Conservation (phyloP, 352 stramenopile species). For the Phytopythium cucurbitacearum region DNA sequence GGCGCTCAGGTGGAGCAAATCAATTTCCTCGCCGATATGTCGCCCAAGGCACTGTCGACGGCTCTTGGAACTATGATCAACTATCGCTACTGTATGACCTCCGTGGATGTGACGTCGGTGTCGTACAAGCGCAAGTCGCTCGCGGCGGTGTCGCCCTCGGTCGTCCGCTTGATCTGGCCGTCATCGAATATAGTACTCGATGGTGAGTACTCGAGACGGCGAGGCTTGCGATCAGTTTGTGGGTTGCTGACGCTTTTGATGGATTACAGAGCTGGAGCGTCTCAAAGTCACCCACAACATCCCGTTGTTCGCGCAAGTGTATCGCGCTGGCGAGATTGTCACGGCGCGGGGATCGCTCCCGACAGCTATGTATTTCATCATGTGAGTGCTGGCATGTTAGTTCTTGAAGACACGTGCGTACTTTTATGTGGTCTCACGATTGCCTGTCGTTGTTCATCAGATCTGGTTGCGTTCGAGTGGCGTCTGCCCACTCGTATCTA, state of each 20-base stretch:
- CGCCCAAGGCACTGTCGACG: constrained; percentile 30
- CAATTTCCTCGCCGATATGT: constrained; percentile 76
- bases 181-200: constrained; percentile 52
- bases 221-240: background rate
- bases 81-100: constrained; percentile 85
- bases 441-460: constrained; percentile 16
- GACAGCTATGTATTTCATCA: constrained; percentile 77
- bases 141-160: constrained; percentile 51
- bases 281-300: constrained; percentile 64
- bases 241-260: background rate
- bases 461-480: constrained; percentile 55
- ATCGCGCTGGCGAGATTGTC: constrained; percentile 54
- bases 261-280: constrained; percentile 18
- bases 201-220: constrained; percentile 24
- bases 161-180: constrained; percentile 55
- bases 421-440: constrained; percentile 6
- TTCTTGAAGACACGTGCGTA: background rate
- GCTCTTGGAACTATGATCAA: constrained; percentile 85
- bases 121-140: constrained; percentile 78
- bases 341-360: constrained; percentile 59
- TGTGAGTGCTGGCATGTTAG: constrained; percentile 21
- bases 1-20: constrained; percentile 82
- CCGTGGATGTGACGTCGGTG: constrained; percentile 65
- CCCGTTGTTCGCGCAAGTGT: constrained; percentile 70
- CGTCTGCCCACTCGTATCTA: constrained; percentile 59